phyloP scores from a whole-genome alignment of 2,329 filamentous ascomycete genomes.

The Microsporum audouinii region DNA sequence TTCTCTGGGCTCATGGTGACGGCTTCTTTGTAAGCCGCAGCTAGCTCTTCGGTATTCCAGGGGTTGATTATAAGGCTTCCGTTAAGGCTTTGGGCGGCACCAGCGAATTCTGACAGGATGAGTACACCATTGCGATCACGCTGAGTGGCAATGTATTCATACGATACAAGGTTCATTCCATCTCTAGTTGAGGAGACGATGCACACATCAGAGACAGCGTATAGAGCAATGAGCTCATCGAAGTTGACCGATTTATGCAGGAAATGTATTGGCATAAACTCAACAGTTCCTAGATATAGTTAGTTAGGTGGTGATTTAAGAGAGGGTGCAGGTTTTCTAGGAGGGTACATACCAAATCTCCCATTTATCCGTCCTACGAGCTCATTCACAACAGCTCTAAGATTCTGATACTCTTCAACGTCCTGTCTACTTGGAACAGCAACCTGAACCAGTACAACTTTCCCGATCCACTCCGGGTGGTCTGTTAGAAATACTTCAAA shows the following conservation, averaged over 20 bases:
- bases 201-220: constrained; percentile 83
- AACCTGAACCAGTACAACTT: constrained; percentile 91
- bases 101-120: constrained; percentile 93
- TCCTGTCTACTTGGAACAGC: constrained; percentile 90
- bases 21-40: constrained; percentile 87
- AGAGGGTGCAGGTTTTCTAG: not conserved
- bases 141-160: constrained; percentile 95
- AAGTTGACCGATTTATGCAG: constrained; percentile 93
- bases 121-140: constrained; percentile 81
- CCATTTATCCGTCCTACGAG: constrained; percentile 94
- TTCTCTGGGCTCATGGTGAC: constrained; percentile 91
- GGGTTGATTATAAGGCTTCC: constrained; percentile 92
- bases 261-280: constrained; percentile 99
- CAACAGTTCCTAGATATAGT: constrained; percentile 56
- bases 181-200: constrained; percentile 92
- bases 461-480: constrained; percentile 95
- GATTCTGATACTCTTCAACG: constrained; percentile 95
- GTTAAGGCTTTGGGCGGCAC: constrained; percentile 86
- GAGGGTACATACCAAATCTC: constrained; percentile 55
- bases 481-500: constrained; percentile 94
- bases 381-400: constrained; percentile 91
- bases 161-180: constrained; percentile 97
- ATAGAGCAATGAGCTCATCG: constrained; percentile 86
- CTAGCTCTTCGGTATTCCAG: constrained; percentile 95
- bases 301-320: constrained; percentile 3